These are phyloP conservation scores for Mycena pura DNA, from an alignment of 768 basidiomycete genomes.

Conservation along the genomic window DNA sequence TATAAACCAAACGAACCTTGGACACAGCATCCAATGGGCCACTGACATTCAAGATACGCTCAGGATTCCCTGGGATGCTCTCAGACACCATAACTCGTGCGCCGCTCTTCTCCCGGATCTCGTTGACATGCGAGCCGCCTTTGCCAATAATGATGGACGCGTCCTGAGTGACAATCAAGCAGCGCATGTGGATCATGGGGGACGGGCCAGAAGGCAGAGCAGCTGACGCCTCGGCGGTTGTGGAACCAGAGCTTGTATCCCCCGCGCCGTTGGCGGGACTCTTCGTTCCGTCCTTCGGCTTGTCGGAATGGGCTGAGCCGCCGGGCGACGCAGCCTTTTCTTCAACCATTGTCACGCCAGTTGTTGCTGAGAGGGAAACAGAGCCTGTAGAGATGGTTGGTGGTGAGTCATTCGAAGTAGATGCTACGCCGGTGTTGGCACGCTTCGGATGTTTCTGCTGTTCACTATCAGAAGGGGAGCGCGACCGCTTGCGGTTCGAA, in stretches of 20 bases:
- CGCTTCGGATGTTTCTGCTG: slow-evolving; percentile 83
- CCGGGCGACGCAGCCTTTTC: slow-evolving; percentile 64
- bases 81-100: slow-evolving; percentile 97
- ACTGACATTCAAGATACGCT: slow-evolving; percentile 95
- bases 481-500: slow-evolving; percentile 84
- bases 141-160: slow-evolving; percentile 99
- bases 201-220: slow-evolving; percentile 64
- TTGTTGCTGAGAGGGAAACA: slow-evolving; percentile 44
- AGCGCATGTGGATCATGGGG: slow-evolving; percentile 94
- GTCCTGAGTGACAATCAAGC: slow-evolving; percentile 98
- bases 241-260: slow-evolving; percentile 53
- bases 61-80: slow-evolving; percentile 98
- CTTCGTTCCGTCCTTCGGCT: slow-evolving; percentile 48
- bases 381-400: slow-evolving; percentile 52
- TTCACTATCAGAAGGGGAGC: slow-evolving; percentile 84
- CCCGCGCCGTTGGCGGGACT: slow-evolving; percentile 43
- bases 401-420: slow-evolving; percentile 67
- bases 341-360: slow-evolving; percentile 75
- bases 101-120: slow-evolving; percentile 97
- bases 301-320: slow-evolving; percentile 50
- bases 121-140: slow-evolving; percentile 94
- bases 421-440: slow-evolving; percentile 77
- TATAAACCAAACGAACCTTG: slow-evolving; percentile 65
- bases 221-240: slow-evolving; percentile 54
- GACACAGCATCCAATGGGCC: slow-evolving; percentile 98